phyloP scores from a whole-genome alignment of 2,329 filamentous ascomycete genomes.

The Phialophora macrospora region DNA sequence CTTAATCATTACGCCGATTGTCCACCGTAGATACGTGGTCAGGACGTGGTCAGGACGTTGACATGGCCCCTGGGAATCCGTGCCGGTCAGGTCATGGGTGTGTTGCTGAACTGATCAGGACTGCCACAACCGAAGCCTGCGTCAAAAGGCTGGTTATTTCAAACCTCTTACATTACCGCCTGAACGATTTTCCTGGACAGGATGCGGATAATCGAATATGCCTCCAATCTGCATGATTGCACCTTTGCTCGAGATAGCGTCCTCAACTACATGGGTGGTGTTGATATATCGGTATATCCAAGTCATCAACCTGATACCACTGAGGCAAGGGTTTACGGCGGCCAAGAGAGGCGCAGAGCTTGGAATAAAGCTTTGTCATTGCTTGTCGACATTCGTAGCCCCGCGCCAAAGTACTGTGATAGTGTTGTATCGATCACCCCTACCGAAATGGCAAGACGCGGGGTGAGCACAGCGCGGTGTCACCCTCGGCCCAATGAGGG shows the following conservation, averaged over 20 bases:
- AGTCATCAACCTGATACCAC: neutral
- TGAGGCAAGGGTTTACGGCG: neutral
- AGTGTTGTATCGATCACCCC: neutral
- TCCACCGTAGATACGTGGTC: neutral
- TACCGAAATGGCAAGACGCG: neutral
- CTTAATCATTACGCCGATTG: neutral
- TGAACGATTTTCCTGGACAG: neutral
- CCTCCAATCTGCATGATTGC: neutral
- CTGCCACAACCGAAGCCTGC: neutral
- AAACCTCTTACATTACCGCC: slow-evolving; percentile 5
- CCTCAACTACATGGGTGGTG: neutral
- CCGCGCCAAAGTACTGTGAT: neutral
- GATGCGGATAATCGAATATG: slow-evolving; percentile 4
- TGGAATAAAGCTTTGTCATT: neutral
- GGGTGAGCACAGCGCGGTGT: neutral
- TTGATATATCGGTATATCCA: neutral
- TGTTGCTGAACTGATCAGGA: neutral
- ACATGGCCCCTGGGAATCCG: neutral
- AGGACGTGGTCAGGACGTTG: neutral
- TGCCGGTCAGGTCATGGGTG: neutral
- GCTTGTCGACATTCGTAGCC: neutral
- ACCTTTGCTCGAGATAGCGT: neutral
- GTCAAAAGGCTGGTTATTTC: slow-evolving; percentile 3
- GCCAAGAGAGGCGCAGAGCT: slow-evolving; percentile 6
- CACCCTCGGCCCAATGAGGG: neutral